Conservation (phyloP, 257 asterid genomes). For the Fraxinus anomala region DNA sequence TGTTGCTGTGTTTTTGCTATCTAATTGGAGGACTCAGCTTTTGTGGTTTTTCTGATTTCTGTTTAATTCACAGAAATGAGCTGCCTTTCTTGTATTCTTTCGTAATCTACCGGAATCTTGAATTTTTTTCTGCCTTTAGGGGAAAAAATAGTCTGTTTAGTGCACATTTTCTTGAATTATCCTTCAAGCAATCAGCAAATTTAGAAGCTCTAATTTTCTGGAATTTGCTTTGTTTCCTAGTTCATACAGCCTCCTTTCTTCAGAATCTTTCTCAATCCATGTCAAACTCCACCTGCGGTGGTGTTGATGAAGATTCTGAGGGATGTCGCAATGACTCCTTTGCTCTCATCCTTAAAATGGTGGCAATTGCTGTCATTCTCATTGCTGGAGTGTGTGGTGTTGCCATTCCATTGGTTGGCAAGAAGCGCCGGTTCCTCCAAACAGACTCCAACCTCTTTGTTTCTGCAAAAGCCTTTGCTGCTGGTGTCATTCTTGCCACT, state of each 20-base stretch:
- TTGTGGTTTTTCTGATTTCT: background rate
- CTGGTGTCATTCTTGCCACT: constrained; percentile 96
- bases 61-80: background rate
- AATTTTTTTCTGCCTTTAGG: background rate
- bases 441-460: constrained; percentile 81
- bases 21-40: background rate
- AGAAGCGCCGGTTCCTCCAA: constrained; percentile 64
- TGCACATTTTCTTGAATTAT: background rate
- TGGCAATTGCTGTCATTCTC: constrained; percentile 75
- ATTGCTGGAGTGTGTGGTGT: constrained; percentile 80
- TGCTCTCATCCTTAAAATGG: constrained; percentile 65
- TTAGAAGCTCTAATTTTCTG: constrained; percentile 16
- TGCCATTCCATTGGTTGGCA: constrained; percentile 78
- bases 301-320: constrained; percentile 35
- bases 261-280: constrained; percentile 59
- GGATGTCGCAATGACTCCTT: constrained; percentile 63
- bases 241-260: constrained; percentile 50
- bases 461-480: constrained; percentile 90
- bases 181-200: background rate
- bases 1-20: background rate
- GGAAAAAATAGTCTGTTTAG: background rate
- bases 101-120: background rate
- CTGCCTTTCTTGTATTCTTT: background rate
- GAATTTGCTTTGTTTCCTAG: constrained; percentile 28
- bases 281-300: constrained; percentile 52